These are phyloP conservation scores for Termitomyces sp. DNA, from an alignment of 768 basidiomycete species.

Conservation along the genomic window DNA sequence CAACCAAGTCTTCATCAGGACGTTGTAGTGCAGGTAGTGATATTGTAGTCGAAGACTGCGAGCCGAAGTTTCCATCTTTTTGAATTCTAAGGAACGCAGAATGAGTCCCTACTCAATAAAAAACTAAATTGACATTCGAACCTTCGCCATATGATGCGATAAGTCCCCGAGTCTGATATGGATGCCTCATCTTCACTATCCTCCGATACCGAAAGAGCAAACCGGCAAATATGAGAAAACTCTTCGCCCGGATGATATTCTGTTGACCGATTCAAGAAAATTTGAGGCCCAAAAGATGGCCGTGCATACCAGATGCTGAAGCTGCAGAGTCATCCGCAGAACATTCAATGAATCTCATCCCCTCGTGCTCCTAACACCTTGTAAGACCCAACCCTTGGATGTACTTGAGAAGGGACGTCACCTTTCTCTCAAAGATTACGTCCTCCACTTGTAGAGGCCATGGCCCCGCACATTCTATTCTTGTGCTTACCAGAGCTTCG, in stretches of 20 bases:
- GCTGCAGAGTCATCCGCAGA: slow-evolving; percentile 47
- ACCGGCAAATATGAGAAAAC: slow-evolving; percentile 52
- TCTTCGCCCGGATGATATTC: slow-evolving; percentile 68
- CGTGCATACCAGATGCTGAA: slow-evolving; percentile 44
- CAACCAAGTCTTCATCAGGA: slow-evolving; percentile 61
- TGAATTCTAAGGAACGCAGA: slow-evolving; percentile 36
- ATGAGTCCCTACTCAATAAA: not conserved
- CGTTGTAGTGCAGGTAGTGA: slow-evolving; percentile 60
- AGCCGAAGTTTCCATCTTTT: slow-evolving; percentile 40
- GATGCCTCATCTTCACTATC: slow-evolving; percentile 29
- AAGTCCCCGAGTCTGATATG: slow-evolving; percentile 53
- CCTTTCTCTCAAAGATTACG: slow-evolving; percentile 45
- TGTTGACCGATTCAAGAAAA: slow-evolving; percentile 20
- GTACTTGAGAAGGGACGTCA: slow-evolving; percentile 18
- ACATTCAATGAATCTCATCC: slow-evolving; percentile 49
- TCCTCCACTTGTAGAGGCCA: slow-evolving; percentile 53
- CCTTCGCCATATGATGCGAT: slow-evolving; percentile 67
- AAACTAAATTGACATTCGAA: slow-evolving; percentile 19
- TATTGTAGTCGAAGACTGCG: slow-evolving; percentile 46
- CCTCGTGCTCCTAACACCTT: slow-evolving; percentile 36
- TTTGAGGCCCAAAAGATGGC: not conserved
- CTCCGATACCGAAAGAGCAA: slow-evolving; percentile 43
- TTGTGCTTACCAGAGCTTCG: slow-evolving; percentile 55
- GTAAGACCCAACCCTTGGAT: not conserved
- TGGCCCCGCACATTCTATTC: slow-evolving; percentile 52